Conservation (phyloP, 441 rosid species). For the Theobroma grandiflorum region DNA sequence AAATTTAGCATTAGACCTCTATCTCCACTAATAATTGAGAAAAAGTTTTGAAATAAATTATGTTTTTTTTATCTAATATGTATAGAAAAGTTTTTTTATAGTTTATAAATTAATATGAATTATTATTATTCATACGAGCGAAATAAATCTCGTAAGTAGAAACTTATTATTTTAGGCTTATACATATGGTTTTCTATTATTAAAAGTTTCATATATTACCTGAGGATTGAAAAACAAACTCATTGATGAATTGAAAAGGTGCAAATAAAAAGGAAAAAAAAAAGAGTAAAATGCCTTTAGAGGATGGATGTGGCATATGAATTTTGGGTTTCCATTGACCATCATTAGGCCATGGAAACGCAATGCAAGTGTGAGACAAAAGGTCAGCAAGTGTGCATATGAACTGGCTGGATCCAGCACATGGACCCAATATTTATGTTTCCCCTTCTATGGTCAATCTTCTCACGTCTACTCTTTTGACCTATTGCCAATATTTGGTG, state of each 20-base stretch:
- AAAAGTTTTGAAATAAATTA: too few species aligned
- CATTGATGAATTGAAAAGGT: not conserved
- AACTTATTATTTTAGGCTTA: too few species aligned
- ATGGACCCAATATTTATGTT: not conserved
- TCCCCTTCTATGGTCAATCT: not conserved
- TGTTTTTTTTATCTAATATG: too few species aligned
- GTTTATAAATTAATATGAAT: too few species aligned
- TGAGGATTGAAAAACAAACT: not conserved
- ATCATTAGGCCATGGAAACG: not conserved
- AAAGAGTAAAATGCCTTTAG: not conserved
- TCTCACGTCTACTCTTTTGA: not conserved
- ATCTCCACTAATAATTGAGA: too few species aligned
- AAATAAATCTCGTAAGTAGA: too few species aligned
- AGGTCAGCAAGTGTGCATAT: not conserved
- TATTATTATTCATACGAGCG: too few species aligned
- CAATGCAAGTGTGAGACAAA: not conserved
- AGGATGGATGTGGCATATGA: not conserved
- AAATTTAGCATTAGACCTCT: too few species aligned
- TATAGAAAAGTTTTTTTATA: too few species aligned
- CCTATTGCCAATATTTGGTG: not conserved
- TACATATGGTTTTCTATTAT: not conserved
- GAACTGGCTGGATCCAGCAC: not conserved
- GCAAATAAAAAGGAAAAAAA: not conserved
- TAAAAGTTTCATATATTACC: too few species aligned
- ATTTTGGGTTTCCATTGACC: not conserved